Evolutionary conservation across 1,284 basidiomycete species (phyloP), one percentile per base, ranked within the genome.

Genomic region (Naganishia cerealis): DNA sequence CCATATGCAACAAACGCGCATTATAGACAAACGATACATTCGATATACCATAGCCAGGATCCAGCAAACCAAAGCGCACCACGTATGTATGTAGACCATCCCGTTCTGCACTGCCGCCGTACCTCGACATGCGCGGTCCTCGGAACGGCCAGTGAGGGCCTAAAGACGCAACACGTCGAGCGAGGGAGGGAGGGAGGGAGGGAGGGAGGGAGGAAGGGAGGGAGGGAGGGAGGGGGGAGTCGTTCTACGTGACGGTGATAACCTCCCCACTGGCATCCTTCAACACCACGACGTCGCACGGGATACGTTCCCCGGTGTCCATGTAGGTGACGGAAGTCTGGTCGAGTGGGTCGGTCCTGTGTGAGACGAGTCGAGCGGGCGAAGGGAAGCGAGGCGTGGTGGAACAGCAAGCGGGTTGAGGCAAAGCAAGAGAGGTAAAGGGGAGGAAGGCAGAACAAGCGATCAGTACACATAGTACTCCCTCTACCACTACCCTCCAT

Each of bases 221-320:
- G n/a, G n/a, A n/a, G n/a, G n/a, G n/a, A n/a, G n/a, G n/a, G n/a
- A n/a, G n/a, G n/a, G n/a, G n/a, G n/a, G n/a, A n/a, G n/a, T n/a
- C n/a, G n/a, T n/a, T n/a, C n/a, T n/a, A 90, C 16, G 92, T 93
- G 52, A 94, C 89, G 38, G 88, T 92, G 48, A 94, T 89, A 71
- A 94, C 88, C 71, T 93, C 89, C 0, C 92, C 92, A 77, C 86
- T 86, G 15, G 90, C 76, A 62, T 81, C 79, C 61, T 79, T 91
- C 71, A 96, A 83, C 66, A 96, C 90, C 33, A 96, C 92, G 7
- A 95, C 81, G 77, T 96, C 93, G 77, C 91, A 94, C 72, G 91
- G 90, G 63, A 96, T 87, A 75, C 87, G 89, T 83, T 99, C 95
- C n/a, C 92, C 92, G 1, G 89, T 93, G 80, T 98, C 95, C 82